Base-by-base conservation (phyloP, 2,329 filamentous ascomycete species). In the Amylocarpus encephaloides region DNA sequence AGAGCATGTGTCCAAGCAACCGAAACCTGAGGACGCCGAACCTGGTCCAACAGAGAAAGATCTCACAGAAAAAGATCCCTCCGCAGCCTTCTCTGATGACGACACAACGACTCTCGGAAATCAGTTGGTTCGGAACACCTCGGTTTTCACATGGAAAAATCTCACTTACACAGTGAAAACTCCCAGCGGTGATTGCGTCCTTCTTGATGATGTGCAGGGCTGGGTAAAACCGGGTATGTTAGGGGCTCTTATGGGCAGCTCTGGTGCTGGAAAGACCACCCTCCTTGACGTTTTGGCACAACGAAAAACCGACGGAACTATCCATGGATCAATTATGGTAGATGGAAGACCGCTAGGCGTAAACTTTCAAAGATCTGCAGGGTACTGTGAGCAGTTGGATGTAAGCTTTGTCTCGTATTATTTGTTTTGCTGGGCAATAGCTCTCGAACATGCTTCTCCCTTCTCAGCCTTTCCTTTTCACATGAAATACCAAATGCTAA, bases 191-290 rank as follows among this genome's bases (percentile, higher is more conserved):
- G 74, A 75, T 48, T 70, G 80, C 47, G 75, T 78, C 63, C 71
- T 88, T 1, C 70, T 88, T 41, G 83, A 87, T 60, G 74, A 81
- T 5, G 79, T 93, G 52, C 83, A 75, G 49, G 88, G 88, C 1
- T 92, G 87, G 58, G 87, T 82, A 1, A 90, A 89, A 61, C 88
- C 88, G 1, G 88, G 88, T 40, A 32, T 33, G 16, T 11, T 94
- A 77, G 82, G 88, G 36, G 88, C 88, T 0, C 71, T 94, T 1
- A 88, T 93, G 74, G 89, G 89, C 47, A 85, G 85, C 1, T 88
- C 82, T 3, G 87, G 86, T 40, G 88, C 89, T 6, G 89, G 88
- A 12, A 94, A 94, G 69, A 91, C 87, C 0, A 93, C 88, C 0
- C 71, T 94, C 0, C 73, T 94, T n/a, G 89, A 93, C 66, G 88